A percentile compares a stretch with the other conserved stretches of the same genome.
Conservation (phyloP, 139 green algal species). For the Chlorella sorokiniana region DNA sequence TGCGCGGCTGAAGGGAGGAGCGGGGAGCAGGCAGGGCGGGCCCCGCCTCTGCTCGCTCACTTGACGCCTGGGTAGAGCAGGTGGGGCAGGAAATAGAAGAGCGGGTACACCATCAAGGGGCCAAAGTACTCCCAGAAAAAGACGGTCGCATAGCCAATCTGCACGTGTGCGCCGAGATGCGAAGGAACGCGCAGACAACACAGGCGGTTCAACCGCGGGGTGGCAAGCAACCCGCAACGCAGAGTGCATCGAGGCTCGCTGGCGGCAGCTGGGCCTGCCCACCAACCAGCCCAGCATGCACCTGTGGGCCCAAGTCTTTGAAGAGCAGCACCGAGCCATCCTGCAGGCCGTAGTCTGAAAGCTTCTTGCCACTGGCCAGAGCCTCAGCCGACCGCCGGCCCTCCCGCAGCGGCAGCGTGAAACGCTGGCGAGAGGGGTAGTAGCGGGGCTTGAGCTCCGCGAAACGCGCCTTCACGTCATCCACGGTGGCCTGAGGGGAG, state of each 20-base stretch:
- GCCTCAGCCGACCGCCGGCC: slow-evolving; percentile 63
- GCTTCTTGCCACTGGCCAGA: slow-evolving; percentile 65
- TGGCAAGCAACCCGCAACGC: neutral
- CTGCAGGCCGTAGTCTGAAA: slow-evolving; percentile 70
- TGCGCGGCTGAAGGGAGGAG: too few species aligned
- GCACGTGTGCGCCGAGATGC: neutral
- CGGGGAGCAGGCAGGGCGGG: neutral
- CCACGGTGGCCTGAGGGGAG: slow-evolving; percentile 70
- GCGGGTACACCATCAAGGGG: slow-evolving; percentile 89
- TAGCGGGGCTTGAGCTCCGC: slow-evolving; percentile 54
- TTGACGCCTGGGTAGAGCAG: slow-evolving; percentile 67
- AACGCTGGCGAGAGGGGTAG: slow-evolving; percentile 76
- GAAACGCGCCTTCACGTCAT: slow-evolving; percentile 82
- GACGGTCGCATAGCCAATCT: slow-evolving; percentile 93
- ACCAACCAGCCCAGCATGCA: slow-evolving; percentile 8
- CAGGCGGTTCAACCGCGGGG: neutral
- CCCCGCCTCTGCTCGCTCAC: slow-evolving; percentile 41
- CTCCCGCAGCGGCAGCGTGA: slow-evolving; percentile 68
- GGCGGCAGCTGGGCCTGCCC: neutral
- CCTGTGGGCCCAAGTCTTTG: slow-evolving; percentile 96
- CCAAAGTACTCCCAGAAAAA: slow-evolving; percentile 99
- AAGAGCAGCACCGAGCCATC: slow-evolving; percentile 72
- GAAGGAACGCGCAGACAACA: neutral
- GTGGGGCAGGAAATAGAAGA: slow-evolving; percentile 89
- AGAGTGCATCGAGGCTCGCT: neutral